phyloP scores from a whole-genome alignment of 305 asterid species.

The Solanum aculeatissimum region DNA sequence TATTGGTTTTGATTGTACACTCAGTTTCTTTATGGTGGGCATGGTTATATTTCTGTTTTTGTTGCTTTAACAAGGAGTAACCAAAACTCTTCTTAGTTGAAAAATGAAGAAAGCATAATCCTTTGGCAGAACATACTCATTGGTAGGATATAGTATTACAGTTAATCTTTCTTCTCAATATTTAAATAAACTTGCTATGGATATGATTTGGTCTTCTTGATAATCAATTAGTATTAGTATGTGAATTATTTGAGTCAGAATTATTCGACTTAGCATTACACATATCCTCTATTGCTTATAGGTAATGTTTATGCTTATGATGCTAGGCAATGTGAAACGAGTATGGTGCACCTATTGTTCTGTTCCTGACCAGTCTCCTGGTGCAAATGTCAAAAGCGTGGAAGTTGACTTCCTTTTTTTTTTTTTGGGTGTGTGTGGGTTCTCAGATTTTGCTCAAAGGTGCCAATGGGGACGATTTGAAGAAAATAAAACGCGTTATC shows the following conservation, averaged over 20 bases:
- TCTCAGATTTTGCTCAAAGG: constrained; percentile 75
- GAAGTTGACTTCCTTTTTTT: not conserved
- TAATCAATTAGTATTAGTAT: not conserved
- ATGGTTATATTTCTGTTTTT: not conserved
- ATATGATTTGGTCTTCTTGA: not conserved
- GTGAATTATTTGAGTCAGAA: not conserved
- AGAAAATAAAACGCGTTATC: constrained; percentile 62
- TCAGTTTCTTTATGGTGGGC: not conserved
- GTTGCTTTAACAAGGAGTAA: not conserved
- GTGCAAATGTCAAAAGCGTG: not conserved
- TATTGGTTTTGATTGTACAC: not conserved
- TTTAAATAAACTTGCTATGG: not conserved
- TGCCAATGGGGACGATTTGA: constrained; percentile 74
- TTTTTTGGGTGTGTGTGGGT: not conserved
- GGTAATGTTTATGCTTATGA: not conserved
- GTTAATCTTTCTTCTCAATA: not conserved
- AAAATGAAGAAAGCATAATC: not conserved
- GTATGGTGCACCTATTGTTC: not conserved
- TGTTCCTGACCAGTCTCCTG: not conserved
- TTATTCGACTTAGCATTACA: not conserved
- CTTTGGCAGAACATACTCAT: not conserved
- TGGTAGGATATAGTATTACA: not conserved
- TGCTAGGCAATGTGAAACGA: not conserved
- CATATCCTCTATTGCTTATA: not conserved
- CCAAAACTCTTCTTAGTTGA: not conserved